Conservation (phyloP, 2,329 filamentous ascomycete genomes). For the Sporothrix luriei region DNA sequence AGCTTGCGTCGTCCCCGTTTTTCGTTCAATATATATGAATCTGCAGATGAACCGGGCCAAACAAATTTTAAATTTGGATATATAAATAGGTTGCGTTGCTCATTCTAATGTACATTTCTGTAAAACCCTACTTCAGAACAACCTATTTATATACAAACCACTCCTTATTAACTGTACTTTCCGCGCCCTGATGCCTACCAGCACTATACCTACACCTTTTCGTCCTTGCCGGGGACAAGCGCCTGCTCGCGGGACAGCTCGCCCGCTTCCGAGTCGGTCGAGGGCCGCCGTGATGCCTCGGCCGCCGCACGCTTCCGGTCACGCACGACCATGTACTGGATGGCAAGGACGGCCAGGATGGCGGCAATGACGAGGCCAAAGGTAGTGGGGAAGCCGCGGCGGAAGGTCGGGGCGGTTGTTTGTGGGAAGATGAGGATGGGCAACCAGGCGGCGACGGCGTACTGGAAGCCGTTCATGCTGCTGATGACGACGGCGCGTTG, state of each 20-base stretch:
- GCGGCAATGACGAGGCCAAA: slow-evolving; percentile 22
- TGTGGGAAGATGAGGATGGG: slow-evolving; percentile 37
- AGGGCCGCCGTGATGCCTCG: not conserved
- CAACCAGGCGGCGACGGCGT: slow-evolving; percentile 38
- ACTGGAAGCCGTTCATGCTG: slow-evolving; percentile 37
- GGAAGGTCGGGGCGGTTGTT: slow-evolving; percentile 29
- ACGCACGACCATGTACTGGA: slow-evolving; percentile 22
- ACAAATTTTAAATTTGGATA: too few relatives aligned
- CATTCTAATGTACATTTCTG: too few relatives aligned
- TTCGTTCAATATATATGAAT: too few relatives aligned
- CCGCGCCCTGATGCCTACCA: too few relatives aligned
- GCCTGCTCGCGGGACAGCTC: slow-evolving; percentile 4
- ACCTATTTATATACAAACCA: too few relatives aligned
- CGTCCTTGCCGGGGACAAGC: slow-evolving; percentile 8
- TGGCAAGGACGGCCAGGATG: slow-evolving; percentile 24
- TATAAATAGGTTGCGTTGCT: too few relatives aligned
- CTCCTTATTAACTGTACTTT: too few relatives aligned
- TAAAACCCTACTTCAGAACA: too few relatives aligned
- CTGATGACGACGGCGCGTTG: slow-evolving; percentile 38
- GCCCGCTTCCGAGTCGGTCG: slow-evolving; percentile 2
- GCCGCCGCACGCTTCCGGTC: not conserved
- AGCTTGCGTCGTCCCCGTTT: too few relatives aligned
- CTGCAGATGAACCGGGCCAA: too few relatives aligned
- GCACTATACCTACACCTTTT: not conserved
- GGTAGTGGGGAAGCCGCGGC: slow-evolving; percentile 19